Conservation (phyloP, 148 eudicot species). For the Cornus kousa region DNA sequence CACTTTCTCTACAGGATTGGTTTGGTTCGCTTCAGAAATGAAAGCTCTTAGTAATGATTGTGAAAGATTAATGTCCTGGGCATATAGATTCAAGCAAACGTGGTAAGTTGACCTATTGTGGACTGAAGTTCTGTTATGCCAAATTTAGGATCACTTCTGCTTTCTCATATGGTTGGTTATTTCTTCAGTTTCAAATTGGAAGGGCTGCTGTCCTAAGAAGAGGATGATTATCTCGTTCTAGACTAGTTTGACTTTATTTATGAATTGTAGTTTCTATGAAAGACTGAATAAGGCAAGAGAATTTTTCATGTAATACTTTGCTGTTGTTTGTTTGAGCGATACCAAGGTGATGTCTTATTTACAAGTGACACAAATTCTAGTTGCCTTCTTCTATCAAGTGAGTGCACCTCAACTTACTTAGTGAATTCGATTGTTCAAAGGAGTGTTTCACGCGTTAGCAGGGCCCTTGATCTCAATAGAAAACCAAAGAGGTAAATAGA, state of each 20-base stretch:
- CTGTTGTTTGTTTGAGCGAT: not conserved
- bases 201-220: too few species aligned
- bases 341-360: not conserved
- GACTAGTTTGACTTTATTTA: too few species aligned
- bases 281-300: too few species aligned
- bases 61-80: slow-evolving; percentile 77
- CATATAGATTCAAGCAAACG: slow-evolving; percentile 84
- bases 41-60: slow-evolving; percentile 95
- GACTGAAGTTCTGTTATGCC: not conserved
- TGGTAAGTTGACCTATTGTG: slow-evolving; percentile 41
- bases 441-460: too few species aligned
- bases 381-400: slow-evolving; percentile 6
- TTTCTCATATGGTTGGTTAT: not conserved
- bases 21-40: slow-evolving; percentile 97
- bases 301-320: too few species aligned
- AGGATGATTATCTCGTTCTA: too few species aligned
- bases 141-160: not conserved
- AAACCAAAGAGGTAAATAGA: too few species aligned
- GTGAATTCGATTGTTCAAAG: not conserved
- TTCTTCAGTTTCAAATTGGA: too few species aligned
- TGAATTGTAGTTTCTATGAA: too few species aligned
- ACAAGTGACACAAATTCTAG: not conserved
- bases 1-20: slow-evolving; percentile 55
- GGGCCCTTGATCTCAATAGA: too few species aligned
- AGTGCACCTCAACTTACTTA: not conserved